phyloP scores from a whole-genome alignment of 169 alveolate species.

The Plasmodium yoelii region DNA sequence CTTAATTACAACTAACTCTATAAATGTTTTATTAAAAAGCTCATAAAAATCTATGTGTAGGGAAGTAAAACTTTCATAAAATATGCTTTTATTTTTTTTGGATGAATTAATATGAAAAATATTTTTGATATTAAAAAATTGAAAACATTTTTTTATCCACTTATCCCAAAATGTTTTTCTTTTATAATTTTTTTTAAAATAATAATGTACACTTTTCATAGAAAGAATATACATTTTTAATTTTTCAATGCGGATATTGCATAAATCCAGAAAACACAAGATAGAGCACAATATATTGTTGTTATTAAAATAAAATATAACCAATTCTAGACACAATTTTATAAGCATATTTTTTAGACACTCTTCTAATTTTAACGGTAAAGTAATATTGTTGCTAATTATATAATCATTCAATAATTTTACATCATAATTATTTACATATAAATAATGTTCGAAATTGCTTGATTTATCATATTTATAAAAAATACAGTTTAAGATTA shows the following conservation, averaged over 20 bases:
- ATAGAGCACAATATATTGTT: conserved; percentile 42
- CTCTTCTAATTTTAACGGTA: conserved; percentile 36
- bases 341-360: conserved; percentile 16
- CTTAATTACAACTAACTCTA: conserved; percentile 40
- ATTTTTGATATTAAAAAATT: conserved; percentile 26
- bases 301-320: conserved; percentile 38
- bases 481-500: conserved; percentile 17
- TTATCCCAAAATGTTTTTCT: conserved; percentile 26
- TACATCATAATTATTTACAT: conserved; percentile 22
- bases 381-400: conserved; percentile 10
- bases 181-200: conserved; percentile 47
- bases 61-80: conserved; percentile 33
- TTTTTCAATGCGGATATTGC: conserved; percentile 42
- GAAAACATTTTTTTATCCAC: conserved; percentile 32
- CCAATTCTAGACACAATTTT: conserved; percentile 22
- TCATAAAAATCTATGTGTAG: conserved; percentile 31
- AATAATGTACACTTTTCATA: conserved; percentile 60
- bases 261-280: conserved; percentile 45
- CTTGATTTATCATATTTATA: conserved; percentile 15
- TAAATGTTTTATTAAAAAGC: conserved; percentile 24
- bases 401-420: conserved; percentile 22
- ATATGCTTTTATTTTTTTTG: conserved; percentile 21
- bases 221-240: conserved; percentile 42
- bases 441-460: conserved; percentile 11
- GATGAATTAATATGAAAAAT: conserved; percentile 6